phyloP scores from a whole-genome alignment of 768 basidiomycete genomes.

The Russula virescens region DNA sequence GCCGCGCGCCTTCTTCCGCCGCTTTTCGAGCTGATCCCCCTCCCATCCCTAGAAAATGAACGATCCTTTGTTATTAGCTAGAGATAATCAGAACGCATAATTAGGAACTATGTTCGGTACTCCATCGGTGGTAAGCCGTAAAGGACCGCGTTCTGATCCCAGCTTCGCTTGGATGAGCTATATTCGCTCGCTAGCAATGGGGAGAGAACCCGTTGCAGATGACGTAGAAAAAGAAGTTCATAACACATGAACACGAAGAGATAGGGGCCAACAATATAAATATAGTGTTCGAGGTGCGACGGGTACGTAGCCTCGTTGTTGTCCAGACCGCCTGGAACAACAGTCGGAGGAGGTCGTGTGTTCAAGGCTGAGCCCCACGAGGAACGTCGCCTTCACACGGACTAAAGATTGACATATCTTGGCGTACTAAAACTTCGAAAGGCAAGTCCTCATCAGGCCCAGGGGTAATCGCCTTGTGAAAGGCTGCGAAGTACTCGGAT shows the following conservation, averaged over 20 bases:
- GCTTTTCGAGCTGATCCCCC: not conserved
- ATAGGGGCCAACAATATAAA: not conserved
- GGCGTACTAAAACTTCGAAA: not conserved
- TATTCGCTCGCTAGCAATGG: not conserved
- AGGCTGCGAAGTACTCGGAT: slow-evolving; percentile 15
- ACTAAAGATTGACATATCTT: not conserved
- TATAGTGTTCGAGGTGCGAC: not conserved
- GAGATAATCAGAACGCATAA: not conserved
- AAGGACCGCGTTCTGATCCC: not conserved
- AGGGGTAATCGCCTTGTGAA: not conserved
- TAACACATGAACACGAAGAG: not conserved
- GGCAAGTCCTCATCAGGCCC: slow-evolving; percentile 6
- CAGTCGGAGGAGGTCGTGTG: not conserved
- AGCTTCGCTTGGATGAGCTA: not conserved
- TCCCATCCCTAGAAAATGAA: not conserved
- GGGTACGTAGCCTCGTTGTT: slow-evolving; percentile 15
- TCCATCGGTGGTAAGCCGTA: not conserved
- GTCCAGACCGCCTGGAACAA: slow-evolving; percentile 2
- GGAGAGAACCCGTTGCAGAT: not conserved
- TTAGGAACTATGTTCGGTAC: not conserved
- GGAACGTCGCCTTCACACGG: not conserved
- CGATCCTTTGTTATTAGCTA: not conserved
- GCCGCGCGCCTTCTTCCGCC: not conserved
- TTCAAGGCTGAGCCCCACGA: not conserved
- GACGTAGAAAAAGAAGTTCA: slow-evolving; percentile 16